These are phyloP conservation scores for Colletotrichum sp. DNA, from an alignment of 2,329 filamentous ascomycete genomes.

Conservation along the genomic window DNA sequence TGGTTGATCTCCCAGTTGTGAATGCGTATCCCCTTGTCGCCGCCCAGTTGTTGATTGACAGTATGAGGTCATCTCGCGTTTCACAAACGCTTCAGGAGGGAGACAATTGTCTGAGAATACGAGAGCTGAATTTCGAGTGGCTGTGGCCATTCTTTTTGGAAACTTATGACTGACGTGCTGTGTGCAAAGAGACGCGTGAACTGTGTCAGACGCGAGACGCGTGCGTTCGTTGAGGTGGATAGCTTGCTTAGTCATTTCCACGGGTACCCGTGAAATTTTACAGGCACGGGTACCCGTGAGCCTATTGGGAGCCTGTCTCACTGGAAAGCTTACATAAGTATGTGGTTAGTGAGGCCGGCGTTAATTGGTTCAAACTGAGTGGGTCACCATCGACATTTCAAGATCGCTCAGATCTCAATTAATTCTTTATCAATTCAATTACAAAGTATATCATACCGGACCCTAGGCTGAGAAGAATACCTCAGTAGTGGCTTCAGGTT, in stretches of 20 bases:
- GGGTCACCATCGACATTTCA: too few species aligned
- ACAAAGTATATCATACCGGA: too few species aligned
- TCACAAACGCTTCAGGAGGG: slow-evolving; percentile 7
- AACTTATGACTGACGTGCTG: background rate
- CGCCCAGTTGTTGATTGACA: slow-evolving; percentile 17
- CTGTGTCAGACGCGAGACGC: background rate
- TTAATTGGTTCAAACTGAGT: too few species aligned
- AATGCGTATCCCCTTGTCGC: slow-evolving; percentile 14
- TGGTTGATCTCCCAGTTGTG: slow-evolving; percentile 6
- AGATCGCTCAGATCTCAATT: too few species aligned
- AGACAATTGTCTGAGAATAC: background rate
- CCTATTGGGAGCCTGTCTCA: slow-evolving; percentile 15
- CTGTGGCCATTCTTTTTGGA: background rate
- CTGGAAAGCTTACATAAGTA: too few species aligned
- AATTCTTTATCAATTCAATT: too few species aligned
- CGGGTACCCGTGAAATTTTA: background rate
- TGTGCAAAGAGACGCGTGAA: background rate
- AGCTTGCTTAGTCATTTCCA: too few species aligned
- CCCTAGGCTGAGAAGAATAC: too few species aligned
- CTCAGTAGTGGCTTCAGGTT: too few species aligned
- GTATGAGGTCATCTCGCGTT: background rate
- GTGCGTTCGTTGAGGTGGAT: too few species aligned
- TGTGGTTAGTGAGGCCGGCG: too few species aligned
- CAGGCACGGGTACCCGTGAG: background rate
- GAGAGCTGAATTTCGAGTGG: background rate